phyloP scores from a whole-genome alignment of 305 asterid genomes.

The Fraxinus latifolia region DNA sequence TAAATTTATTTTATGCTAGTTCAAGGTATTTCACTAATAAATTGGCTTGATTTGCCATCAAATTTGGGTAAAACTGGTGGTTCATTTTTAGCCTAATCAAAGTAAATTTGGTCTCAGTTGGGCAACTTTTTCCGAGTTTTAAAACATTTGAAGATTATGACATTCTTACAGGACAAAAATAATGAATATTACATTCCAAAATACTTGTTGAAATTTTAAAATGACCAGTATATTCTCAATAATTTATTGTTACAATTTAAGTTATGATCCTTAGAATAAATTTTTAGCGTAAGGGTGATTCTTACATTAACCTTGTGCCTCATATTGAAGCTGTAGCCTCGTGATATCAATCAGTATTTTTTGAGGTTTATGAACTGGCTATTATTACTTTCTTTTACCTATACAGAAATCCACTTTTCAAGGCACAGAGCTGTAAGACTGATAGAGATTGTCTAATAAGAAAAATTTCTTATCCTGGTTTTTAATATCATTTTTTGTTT shows the following conservation, averaged over 20 bases:
- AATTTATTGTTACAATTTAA: background rate
- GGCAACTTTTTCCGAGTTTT: background rate
- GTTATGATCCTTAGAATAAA: background rate
- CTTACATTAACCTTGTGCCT: background rate
- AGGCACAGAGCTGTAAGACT: background rate
- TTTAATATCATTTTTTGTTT: too few relatives aligned
- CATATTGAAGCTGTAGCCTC: background rate
- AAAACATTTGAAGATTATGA: background rate
- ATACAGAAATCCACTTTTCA: background rate
- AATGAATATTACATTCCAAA: background rate
- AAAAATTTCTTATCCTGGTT: background rate
- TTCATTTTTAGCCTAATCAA: background rate
- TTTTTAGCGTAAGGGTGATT: background rate
- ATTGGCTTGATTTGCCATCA: background rate
- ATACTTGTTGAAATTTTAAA: background rate
- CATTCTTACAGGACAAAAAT: background rate
- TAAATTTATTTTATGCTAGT: background rate
- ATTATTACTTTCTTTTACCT: background rate
- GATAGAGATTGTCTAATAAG: background rate
- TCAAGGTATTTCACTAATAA: background rate
- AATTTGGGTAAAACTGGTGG: background rate
- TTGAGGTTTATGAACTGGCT: background rate
- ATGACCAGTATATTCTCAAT: background rate
- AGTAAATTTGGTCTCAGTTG: background rate
- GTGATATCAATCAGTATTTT: background rate